A percentile compares a stretch with the other conserved stretches of the same genome.
These are phyloP conservation scores for Epichloe coenophiala DNA, from an alignment of 2,329 filamentous ascomycete species.

Conservation along the genomic window DNA sequence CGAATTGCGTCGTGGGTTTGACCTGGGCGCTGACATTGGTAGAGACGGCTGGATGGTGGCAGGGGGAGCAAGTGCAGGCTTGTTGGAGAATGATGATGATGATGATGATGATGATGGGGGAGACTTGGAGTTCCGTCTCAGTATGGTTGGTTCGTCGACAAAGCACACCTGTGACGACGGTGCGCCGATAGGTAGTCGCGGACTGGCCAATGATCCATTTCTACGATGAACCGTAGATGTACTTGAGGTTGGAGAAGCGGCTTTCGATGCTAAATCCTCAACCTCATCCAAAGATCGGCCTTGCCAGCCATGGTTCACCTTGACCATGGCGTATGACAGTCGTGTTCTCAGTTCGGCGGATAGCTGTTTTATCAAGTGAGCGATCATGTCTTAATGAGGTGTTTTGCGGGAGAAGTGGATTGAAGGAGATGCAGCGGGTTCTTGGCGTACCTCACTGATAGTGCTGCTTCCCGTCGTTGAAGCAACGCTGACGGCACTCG, in stretches of 20 bases:
- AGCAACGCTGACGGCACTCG: constrained; percentile 50
- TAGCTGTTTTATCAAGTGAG: constrained; percentile 33
- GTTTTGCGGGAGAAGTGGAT: background rate
- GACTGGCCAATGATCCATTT: constrained; percentile 40
- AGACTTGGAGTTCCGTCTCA: constrained; percentile 20
- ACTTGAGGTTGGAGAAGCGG: constrained; percentile 48
- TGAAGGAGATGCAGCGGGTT: too few species aligned
- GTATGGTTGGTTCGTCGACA: constrained; percentile 5
- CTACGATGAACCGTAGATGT: constrained; percentile 40
- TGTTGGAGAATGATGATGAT: constrained; percentile 18
- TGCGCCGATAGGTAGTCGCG: constrained; percentile 27
- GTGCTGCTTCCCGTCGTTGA: constrained; percentile 52
- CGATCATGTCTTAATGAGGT: constrained; percentile 2
- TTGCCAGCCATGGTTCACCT: constrained; percentile 84
- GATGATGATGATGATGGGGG: constrained; percentile 21
- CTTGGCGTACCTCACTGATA: constrained; percentile 57
- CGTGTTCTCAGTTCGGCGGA: constrained; percentile 70
- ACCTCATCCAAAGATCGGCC: constrained; percentile 64
- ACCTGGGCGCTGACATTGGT: constrained; percentile 17
- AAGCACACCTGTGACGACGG: constrained; percentile 19
- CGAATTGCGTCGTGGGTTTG: constrained; percentile 35
- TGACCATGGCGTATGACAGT: constrained; percentile 85
- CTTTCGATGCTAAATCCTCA: constrained; percentile 58
- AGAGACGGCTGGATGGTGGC: constrained; percentile 40
- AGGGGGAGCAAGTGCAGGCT: constrained; percentile 36